Evolutionary conservation across 495 filamentous ascomycete species (phyloP), one percentile per base, ranked within the genome.

Genomic region (Aspergillus nanangensis): DNA sequence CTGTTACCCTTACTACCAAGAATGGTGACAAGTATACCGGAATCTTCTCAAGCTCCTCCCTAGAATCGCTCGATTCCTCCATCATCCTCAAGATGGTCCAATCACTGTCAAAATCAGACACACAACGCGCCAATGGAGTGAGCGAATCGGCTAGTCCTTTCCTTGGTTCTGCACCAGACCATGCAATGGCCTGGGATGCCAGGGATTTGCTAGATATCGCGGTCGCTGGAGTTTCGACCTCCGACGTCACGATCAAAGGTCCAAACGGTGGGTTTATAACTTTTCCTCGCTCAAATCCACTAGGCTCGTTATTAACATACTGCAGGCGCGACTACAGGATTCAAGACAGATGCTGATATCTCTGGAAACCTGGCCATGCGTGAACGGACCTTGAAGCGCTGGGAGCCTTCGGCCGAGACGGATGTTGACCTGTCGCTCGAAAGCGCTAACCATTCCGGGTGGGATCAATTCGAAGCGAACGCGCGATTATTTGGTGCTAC

Each of bases 381-480:
- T 19, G 88, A 96, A 63, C 81, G 92, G 27, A 73, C 80, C 45
- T 71, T 98, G 45, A 82, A 96, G 58, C 83, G 78, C 40, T 98
- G 93, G 93, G 82, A 88, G 40, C 80, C 89, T 38, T 61, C 69
- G 21, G 65, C 75, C n/a, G 81, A 79, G 41, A 65, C 71, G 8
- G 76, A 74, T 25, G 57, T 79, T 23, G 81, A 90, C 52, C 62
- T 86, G 51, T 84, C 85, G 33, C 69, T 95, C 23, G 90, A 94
- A 52, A 76, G 70, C 23, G 53, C 54, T 18, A 62, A 62, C 23
- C 54, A 61, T 15, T 61, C 64, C 4, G 79, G 74, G 41, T 99
- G 93, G 93, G 90, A 99, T 61, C 93, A 99, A 61, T 99, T 99
- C 55, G 86, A 88, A 57, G 81, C 75, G 33, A 97, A 98, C 53